Base-by-base conservation (phyloP, 208 protist species). In the Trypanosoma scelopori region DNA sequence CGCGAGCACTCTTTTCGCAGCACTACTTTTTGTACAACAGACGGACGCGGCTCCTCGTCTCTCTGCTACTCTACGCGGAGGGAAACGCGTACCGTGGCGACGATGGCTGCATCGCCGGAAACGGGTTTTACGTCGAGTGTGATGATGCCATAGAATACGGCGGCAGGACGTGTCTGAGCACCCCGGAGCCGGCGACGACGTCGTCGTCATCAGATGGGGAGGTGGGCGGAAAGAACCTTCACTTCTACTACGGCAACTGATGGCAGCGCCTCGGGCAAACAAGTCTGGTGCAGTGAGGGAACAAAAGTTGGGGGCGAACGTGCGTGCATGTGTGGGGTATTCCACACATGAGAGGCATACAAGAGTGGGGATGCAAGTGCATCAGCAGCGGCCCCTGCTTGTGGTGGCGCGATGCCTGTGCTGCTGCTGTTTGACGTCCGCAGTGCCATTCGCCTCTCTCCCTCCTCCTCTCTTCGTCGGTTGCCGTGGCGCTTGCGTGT, bases 11-110 rank as follows among this genome's bases (percentile, higher is more conserved):
- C 41, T 85, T 84, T 43, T 73, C 86, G 4, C 79, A 85, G 27
- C 82, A 89, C 64, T 89, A 82, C 65, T 82, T 92, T 47, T 52
- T 89, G 1, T 92, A 89, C 71, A 87, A 89, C 72, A 83, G 71
- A 41, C 55, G 71, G 30, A 62, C 69, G 35, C 83, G 84, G 53
- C 66, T 89, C 53, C 61, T 92, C 13, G 86, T 92, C 56, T 55
- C 78, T 46, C 42, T 92, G 18, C 55, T 87, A 15, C 47, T 84
- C 28, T 91, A 78, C 75, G 81, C 71, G 20, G 73, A 88, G 74
- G 80, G 82, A 28, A 88, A 87, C 55, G 70, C 68, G 51, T 91
- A 91, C 49, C 78, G 81, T 18, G 79, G 78, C 22, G 84, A 90
- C 52, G 84, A 90, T 55, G 75, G 72, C 2, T 73, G 35, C 45